Percentiles rank a stretch among this genome's conserved stretches.
Evolutionary conservation across 495 filamentous ascomycete genomes (phyloP).

Genomic region (Neurospora sp.): DNA sequence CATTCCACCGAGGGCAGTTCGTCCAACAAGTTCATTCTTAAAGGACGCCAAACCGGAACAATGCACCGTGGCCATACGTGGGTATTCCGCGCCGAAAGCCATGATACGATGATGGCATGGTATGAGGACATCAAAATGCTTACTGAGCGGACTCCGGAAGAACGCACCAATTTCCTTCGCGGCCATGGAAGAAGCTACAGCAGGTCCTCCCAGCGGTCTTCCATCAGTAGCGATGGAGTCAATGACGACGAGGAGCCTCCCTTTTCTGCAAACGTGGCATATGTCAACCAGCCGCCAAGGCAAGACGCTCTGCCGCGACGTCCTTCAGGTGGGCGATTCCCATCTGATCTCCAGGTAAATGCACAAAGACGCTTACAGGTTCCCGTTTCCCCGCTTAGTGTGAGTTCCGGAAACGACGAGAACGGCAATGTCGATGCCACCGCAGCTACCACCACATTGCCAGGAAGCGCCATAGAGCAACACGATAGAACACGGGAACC

Average conservation of each 20-base stretch:
- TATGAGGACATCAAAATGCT: constrained; percentile 84
- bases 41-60: constrained; percentile 83
- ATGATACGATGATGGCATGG: constrained; percentile 97
- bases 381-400: constrained; percentile 67
- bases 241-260: constrained; percentile 82
- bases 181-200: constrained; percentile 67
- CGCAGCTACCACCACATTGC: constrained; percentile 40
- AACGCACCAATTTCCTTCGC: constrained; percentile 76
- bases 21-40: constrained; percentile 97
- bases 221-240: constrained; percentile 60
- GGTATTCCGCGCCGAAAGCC: constrained; percentile 92
- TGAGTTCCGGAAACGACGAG: constrained; percentile 51
- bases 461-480: constrained; percentile 35
- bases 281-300: constrained; percentile 32
- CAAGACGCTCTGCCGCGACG: constrained; percentile 45
- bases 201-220: constrained; percentile 51
- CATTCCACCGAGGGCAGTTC: constrained; percentile 75
- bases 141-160: constrained; percentile 81
- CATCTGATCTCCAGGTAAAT: constrained; percentile 73
- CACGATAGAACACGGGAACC: not conserved
- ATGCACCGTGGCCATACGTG: constrained; percentile 95
- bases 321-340: constrained; percentile 81
- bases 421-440: constrained; percentile 43
- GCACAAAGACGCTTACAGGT: constrained; percentile 60
- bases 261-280: constrained; percentile 51